A percentile compares a stretch with the other conserved stretches of the same genome.
Conservation (phyloP, 2,329 filamentous ascomycete genomes). For the Trichoderma citrinoviride region DNA sequence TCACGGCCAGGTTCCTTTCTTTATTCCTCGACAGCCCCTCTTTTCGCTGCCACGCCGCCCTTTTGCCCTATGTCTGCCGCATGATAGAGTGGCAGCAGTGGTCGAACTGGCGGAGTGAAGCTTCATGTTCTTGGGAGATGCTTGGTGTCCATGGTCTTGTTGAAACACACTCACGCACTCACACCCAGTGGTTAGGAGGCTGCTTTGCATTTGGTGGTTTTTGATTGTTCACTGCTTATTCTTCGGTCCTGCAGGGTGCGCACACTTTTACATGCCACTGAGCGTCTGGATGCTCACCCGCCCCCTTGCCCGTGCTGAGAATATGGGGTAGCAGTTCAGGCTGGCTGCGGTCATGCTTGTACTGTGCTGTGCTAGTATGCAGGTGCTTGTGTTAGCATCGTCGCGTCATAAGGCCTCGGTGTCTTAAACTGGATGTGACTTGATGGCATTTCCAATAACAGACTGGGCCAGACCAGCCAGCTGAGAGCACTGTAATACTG, state of each 20-base stretch:
- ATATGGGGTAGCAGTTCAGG: background rate
- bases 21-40: background rate
- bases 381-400: background rate
- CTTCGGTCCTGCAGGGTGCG: background rate
- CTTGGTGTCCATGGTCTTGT: too few species aligned
- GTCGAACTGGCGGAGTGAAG: conserved; percentile 10
- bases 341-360: background rate
- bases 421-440: conserved; percentile 1
- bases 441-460: background rate
- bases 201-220: background rate
- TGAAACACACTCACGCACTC: too few species aligned
- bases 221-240: background rate
- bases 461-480: background rate
- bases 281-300: background rate
- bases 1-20: too few species aligned
- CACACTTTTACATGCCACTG: background rate
- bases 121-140: background rate
- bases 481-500: background rate
- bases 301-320: background rate
- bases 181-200: background rate
- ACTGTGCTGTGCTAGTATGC: too few species aligned
- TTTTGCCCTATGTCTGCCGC: conserved; percentile 9
- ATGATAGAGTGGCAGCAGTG: background rate
- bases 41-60: conserved; percentile 14
- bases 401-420: conserved; percentile 15